These are phyloP conservation scores for Coriolopsis trogii DNA, from an alignment of 1,284 basidiomycete genomes.

Conservation along the genomic window DNA sequence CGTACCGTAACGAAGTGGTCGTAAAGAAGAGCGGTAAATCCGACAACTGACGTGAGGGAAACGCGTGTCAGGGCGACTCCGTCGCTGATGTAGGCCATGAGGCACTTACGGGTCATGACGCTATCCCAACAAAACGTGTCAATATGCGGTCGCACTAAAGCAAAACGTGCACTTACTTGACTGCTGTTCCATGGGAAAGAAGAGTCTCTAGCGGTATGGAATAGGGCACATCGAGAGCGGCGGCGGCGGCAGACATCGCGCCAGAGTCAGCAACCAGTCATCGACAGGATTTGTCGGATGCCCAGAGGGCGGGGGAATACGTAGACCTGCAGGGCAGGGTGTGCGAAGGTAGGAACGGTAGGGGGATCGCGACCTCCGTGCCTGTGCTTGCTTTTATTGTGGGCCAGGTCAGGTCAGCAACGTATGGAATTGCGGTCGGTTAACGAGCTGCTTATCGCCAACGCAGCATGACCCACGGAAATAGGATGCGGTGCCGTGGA, in stretches of 20 bases:
- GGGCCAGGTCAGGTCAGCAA: constrained; percentile 7
- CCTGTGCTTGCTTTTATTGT: constrained; percentile 23
- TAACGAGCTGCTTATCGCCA: no score
- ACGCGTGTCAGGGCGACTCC: background rate
- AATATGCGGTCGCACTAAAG: constrained; percentile 2
- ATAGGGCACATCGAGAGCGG: constrained; percentile 21
- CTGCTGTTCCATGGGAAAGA: constrained; percentile 28
- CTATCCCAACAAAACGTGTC: constrained; percentile 21
- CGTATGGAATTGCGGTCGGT: no score
- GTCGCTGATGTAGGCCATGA: background rate
- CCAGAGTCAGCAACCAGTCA: constrained; percentile 20
- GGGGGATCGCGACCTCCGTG: background rate
- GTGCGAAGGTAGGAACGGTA: background rate
- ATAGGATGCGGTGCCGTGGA: constrained; percentile 12
- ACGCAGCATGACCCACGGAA: background rate
- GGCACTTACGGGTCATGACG: constrained; percentile 32
- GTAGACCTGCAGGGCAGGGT: background rate
- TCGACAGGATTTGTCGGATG: constrained; percentile 18
- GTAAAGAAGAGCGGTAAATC: constrained; percentile 33
- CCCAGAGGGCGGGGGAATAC: background rate
- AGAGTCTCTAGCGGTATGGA: constrained; percentile 27
- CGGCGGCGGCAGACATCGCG: constrained; percentile 26
- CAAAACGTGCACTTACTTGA: constrained; percentile 29
- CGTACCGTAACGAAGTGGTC: constrained; percentile 35
- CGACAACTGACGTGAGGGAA: constrained; percentile 25